Conservation (phyloP, 1,284 basidiomycete species). For the Pisolithus thermaeus region DNA sequence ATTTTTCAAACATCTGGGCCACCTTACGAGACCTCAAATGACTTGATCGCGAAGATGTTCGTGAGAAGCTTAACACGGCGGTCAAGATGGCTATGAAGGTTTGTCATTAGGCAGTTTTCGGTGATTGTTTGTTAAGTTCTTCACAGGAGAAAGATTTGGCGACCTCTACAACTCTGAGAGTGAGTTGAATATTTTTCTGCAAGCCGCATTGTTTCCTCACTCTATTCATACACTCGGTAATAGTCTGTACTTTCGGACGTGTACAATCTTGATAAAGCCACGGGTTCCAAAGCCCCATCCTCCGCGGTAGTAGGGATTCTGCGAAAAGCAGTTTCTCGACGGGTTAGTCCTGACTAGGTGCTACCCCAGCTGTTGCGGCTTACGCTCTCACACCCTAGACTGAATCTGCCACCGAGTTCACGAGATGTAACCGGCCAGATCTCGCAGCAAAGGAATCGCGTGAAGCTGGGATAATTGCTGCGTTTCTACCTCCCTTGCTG, state of each 20-base stretch:
- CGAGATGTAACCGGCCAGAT: constrained; percentile 52
- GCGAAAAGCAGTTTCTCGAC: constrained; percentile 51
- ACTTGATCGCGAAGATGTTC: constrained; percentile 34
- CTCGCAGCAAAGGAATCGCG: constrained; percentile 57
- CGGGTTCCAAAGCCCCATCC: constrained; percentile 36
- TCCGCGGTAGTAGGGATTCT: constrained; percentile 46
- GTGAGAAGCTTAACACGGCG: constrained; percentile 37
- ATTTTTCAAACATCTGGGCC: background rate
- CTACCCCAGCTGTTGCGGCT: background rate
- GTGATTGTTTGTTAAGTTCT: background rate
- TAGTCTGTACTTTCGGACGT: constrained; percentile 67
- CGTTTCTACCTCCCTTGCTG: constrained; percentile 56
- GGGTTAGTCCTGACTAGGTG: constrained; percentile 39
- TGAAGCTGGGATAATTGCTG: constrained; percentile 50
- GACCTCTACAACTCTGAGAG: constrained; percentile 57
- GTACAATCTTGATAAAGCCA: constrained; percentile 58
- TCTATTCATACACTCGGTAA: background rate
- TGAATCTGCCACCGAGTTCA: constrained; percentile 55
- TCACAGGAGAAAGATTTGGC: constrained; percentile 47
- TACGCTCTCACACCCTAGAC: constrained; percentile 32
- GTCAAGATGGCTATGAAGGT: constrained; percentile 66
- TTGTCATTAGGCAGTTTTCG: background rate
- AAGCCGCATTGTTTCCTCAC: background rate
- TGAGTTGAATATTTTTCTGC: constrained; percentile 27
- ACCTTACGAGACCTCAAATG: background rate